These are phyloP conservation scores for Thermomyces lanuginosus DNA, from an alignment of 2,329 filamentous ascomycete genomes.

Conservation along the genomic window DNA sequence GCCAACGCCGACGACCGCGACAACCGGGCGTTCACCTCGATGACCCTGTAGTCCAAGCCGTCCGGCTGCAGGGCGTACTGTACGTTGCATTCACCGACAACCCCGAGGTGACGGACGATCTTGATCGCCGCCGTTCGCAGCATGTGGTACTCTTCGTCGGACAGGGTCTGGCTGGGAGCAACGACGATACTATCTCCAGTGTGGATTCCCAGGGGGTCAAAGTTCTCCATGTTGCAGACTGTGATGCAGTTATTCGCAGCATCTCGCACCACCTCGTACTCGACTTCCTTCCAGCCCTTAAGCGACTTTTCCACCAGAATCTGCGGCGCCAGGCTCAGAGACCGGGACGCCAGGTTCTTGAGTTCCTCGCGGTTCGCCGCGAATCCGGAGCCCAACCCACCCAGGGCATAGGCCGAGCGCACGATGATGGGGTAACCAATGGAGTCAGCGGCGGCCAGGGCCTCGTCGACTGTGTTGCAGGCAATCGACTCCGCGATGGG, in stretches of 20 bases:
- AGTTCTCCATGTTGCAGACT: conserved; percentile 98
- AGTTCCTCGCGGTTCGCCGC: conserved; percentile 89
- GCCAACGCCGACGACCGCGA: conserved; percentile 93
- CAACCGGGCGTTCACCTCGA: conserved; percentile 96
- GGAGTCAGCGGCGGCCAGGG: conserved; percentile 66
- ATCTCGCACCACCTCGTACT: conserved; percentile 96
- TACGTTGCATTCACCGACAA: conserved; percentile 97
- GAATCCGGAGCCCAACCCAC: conserved; percentile 91
- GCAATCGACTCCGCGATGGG: conserved; percentile 94
- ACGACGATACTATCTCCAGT: conserved; percentile 98
- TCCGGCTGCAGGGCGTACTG: conserved; percentile 95
- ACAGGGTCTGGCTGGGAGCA: conserved; percentile 88
- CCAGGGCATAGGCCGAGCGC: conserved; percentile 87
- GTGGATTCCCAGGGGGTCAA: conserved; percentile 91
- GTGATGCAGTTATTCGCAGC: conserved; percentile 98
- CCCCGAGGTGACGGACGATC: conserved; percentile 90
- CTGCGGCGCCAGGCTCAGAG: conserved; percentile 82
- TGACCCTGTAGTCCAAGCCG: conserved; percentile 93
- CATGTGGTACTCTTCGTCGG: conserved; percentile 99
- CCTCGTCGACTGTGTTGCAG: conserved; percentile 79
- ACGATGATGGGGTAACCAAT: conserved; percentile 97
- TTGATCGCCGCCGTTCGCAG: conserved; percentile 94
- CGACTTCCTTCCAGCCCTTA: conserved; percentile 98
- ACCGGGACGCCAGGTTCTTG: conserved; percentile 79
- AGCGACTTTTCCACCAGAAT: conserved; percentile 97